Conservation (phyloP, 768 basidiomycete species). For the Tylopilus sp. region DNA sequence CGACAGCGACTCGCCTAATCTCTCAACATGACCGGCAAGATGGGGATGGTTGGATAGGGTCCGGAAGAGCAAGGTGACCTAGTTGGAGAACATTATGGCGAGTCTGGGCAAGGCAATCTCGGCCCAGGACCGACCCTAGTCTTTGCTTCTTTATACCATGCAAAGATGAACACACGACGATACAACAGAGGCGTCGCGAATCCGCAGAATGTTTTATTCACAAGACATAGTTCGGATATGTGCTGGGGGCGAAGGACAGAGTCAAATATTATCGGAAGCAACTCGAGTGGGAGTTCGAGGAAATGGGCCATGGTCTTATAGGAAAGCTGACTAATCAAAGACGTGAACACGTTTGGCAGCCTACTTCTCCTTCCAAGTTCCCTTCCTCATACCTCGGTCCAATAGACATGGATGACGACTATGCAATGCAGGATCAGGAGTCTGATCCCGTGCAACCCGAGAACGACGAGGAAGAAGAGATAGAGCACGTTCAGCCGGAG, state of each 20-base stretch:
- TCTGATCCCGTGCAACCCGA: slow-evolving; percentile 29
- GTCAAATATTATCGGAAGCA: slow-evolving; percentile 54
- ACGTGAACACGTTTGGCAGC: neutral
- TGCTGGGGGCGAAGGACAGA: slow-evolving; percentile 51
- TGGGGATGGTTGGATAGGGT: slow-evolving; percentile 54
- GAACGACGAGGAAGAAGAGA: slow-evolving; percentile 41
- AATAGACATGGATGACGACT: slow-evolving; percentile 36
- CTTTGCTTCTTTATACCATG: slow-evolving; percentile 70
- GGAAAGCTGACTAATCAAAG: slow-evolving; percentile 26
- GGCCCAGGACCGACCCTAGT: slow-evolving; percentile 41
- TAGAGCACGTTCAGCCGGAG: slow-evolving; percentile 21
- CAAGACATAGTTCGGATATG: slow-evolving; percentile 50
- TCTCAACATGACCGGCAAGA: slow-evolving; percentile 55
- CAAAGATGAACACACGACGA: slow-evolving; percentile 54
- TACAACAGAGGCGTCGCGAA: slow-evolving; percentile 57
- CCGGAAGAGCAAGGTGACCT: slow-evolving; percentile 62
- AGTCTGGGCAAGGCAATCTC: neutral
- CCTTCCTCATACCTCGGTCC: slow-evolving; percentile 17
- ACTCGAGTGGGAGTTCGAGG: slow-evolving; percentile 60
- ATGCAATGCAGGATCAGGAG: slow-evolving; percentile 26
- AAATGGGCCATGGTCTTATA: slow-evolving; percentile 37
- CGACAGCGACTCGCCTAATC: slow-evolving; percentile 47
- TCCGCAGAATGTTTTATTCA: slow-evolving; percentile 51
- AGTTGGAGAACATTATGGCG: neutral
- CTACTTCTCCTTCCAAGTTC: neutral